Evolutionary conservation across 805 yeast species (phyloP).

Genomic region (Pichia nakasei): DNA sequence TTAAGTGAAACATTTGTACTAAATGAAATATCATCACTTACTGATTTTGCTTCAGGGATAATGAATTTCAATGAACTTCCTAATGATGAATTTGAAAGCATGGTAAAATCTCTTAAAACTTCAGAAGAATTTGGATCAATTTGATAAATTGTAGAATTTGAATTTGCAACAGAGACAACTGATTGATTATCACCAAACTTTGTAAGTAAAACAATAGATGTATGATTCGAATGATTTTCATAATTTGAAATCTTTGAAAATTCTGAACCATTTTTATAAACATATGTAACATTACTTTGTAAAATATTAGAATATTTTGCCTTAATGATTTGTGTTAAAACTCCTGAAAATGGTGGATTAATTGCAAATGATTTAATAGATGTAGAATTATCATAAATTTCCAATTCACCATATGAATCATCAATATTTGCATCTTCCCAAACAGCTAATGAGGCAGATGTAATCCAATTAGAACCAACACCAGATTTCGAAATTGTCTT

Average conservation of each 20-base stretch:
- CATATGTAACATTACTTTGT: conserved; percentile 29
- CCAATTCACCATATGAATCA: conserved; percentile 32
- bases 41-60: no score
- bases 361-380: conserved; percentile 26
- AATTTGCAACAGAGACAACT: conserved; percentile 17
- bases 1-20: conserved; percentile 23
- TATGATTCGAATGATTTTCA: conserved; percentile 25
- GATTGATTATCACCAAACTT: conserved; percentile 34
- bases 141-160: conserved; percentile 20
- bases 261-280: conserved; percentile 31
- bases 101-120: conserved; percentile 15
- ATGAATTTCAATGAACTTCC: conserved; percentile 16
- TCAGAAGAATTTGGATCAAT: conserved; percentile 16
- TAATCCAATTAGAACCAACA: conserved; percentile 50
- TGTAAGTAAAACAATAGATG: conserved; percentile 32
- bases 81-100: conserved; percentile 26
- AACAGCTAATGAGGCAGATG: conserved; percentile 45
- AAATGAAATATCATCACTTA: conserved; percentile 18
- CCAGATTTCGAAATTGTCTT: conserved; percentile 24
- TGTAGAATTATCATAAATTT: conserved; percentile 22
- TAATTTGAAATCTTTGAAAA: conserved; percentile 25
- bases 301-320: conserved; percentile 29
- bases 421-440: conserved; percentile 41
- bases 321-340: conserved; percentile 30
- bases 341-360: conserved; percentile 31